These are phyloP conservation scores for Penicillium sp. DNA, from an alignment of 2,329 filamentous ascomycete genomes.

Conservation along the genomic window DNA sequence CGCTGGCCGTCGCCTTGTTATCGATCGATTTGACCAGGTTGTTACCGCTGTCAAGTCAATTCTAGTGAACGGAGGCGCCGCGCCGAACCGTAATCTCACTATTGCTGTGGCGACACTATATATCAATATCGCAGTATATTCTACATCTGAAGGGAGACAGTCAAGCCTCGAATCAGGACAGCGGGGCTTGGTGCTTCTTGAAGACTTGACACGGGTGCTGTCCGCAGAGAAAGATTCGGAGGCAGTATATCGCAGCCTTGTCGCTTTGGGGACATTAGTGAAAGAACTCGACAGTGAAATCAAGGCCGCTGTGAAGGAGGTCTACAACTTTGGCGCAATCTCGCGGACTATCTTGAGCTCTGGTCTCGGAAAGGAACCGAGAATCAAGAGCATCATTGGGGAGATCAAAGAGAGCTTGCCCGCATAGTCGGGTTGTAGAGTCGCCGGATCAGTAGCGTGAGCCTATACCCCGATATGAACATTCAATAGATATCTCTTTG, in stretches of 20 bases:
- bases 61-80: constrained; percentile 55
- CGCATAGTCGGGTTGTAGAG: constrained; percentile 15
- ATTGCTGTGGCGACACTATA: constrained; percentile 81
- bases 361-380: constrained; percentile 59
- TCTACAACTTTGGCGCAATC: constrained; percentile 57
- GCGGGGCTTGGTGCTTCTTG: constrained; percentile 60
- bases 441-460: constrained; percentile 3
- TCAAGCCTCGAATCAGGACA: constrained; percentile 49
- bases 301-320: constrained; percentile 61
- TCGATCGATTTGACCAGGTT: constrained; percentile 63
- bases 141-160: constrained; percentile 54
- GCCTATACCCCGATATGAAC: not conserved
- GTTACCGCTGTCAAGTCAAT: constrained; percentile 68
- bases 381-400: constrained; percentile 62
- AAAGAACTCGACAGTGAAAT: constrained; percentile 63
- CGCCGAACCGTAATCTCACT: constrained; percentile 75
- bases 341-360: constrained; percentile 55
- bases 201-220: constrained; percentile 68
- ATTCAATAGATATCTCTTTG: constrained; percentile 3
- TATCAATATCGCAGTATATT: constrained; percentile 82
- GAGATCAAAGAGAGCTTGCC: constrained; percentile 60
- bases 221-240: constrained; percentile 75
- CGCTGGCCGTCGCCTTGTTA: constrained; percentile 70
- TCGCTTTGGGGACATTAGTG: constrained; percentile 80
- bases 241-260: constrained; percentile 79